These are phyloP conservation scores for Sphaerosporella brunnea DNA, from an alignment of 495 filamentous ascomycete genomes.

Conservation along the genomic window DNA sequence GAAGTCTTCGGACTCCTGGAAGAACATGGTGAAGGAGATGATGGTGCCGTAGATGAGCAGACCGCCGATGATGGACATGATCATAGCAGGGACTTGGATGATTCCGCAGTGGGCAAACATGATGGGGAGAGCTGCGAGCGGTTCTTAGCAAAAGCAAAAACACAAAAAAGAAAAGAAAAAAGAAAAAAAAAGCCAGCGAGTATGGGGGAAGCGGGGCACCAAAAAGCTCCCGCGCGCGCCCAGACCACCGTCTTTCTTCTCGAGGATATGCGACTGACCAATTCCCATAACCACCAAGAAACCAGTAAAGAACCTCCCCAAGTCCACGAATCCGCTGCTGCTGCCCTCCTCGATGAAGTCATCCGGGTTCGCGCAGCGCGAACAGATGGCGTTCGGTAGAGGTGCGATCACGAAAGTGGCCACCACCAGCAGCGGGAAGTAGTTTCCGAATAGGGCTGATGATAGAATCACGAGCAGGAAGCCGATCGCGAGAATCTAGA, in stretches of 20 bases:
- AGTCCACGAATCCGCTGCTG: slow-evolving; percentile 64
- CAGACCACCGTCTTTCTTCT: too few species aligned
- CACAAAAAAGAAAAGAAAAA: neutral
- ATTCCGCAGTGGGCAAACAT: slow-evolving; percentile 68
- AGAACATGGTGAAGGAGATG: slow-evolving; percentile 94
- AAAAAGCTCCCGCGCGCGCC: neutral
- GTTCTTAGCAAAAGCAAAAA: neutral
- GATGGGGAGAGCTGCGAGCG: slow-evolving; percentile 58
- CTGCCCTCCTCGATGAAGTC: slow-evolving; percentile 75
- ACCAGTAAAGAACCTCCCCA: slow-evolving; percentile 85
- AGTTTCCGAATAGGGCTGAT: slow-evolving; percentile 73
- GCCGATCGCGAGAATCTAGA: slow-evolving; percentile 80
- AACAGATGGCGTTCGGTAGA: slow-evolving; percentile 88
- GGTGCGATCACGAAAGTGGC: slow-evolving; percentile 89
- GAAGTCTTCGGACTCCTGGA: slow-evolving; percentile 88
- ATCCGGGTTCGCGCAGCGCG: slow-evolving; percentile 75
- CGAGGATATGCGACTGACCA: slow-evolving; percentile 61
- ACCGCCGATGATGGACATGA: slow-evolving; percentile 86
- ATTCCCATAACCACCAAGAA: slow-evolving; percentile 97
- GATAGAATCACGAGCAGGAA: slow-evolving; percentile 98
- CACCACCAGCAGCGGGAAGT: slow-evolving; percentile 84
- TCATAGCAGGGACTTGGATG: slow-evolving; percentile 70
- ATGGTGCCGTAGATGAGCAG: slow-evolving; percentile 94
- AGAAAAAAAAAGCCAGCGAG: too few species aligned
- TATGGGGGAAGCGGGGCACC: neutral